A percentile compares a stretch with the other conserved stretches of the same genome.
phyloP scores from a whole-genome alignment of 1,284 basidiomycete species.

The Boletus chippewaensis region DNA sequence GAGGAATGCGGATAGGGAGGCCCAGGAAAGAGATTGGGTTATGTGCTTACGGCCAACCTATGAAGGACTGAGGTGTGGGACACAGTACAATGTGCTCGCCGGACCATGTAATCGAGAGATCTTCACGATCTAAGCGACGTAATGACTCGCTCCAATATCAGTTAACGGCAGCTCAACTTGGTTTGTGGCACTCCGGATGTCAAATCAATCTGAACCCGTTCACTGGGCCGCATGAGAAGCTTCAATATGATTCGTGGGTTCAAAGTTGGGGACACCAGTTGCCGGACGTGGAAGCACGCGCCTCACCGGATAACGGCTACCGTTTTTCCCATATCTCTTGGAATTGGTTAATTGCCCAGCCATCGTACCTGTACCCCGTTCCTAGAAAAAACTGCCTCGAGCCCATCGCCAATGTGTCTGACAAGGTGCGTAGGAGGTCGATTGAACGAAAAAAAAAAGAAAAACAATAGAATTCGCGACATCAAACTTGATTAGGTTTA shows the following conservation, averaged over 20 bases:
- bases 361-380: constrained; percentile 4
- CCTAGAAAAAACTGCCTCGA: background rate
- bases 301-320: constrained; percentile 23
- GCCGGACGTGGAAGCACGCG: constrained; percentile 19
- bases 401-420: background rate
- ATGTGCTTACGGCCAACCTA: background rate
- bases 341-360: background rate
- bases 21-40: background rate
- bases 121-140: constrained; percentile 17
- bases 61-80: background rate
- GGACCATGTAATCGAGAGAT: constrained; percentile 12
- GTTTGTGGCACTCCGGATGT: constrained; percentile 17
- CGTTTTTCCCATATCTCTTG: constrained; percentile 10
- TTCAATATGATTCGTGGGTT: constrained; percentile 6
- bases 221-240: constrained; percentile 12
- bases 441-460: background rate
- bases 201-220: constrained; percentile 5
- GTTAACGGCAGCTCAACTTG: constrained; percentile 10
- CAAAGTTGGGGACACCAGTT: constrained; percentile 6
- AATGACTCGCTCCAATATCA: constrained; percentile 1
- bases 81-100: constrained; percentile 5
- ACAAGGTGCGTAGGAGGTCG: background rate
- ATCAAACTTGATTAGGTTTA: constrained; percentile 11
- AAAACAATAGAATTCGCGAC: background rate
- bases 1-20: background rate